phyloP scores from a whole-genome alignment of 2,329 filamentous ascomycete species.

The Claviceps sp. region DNA sequence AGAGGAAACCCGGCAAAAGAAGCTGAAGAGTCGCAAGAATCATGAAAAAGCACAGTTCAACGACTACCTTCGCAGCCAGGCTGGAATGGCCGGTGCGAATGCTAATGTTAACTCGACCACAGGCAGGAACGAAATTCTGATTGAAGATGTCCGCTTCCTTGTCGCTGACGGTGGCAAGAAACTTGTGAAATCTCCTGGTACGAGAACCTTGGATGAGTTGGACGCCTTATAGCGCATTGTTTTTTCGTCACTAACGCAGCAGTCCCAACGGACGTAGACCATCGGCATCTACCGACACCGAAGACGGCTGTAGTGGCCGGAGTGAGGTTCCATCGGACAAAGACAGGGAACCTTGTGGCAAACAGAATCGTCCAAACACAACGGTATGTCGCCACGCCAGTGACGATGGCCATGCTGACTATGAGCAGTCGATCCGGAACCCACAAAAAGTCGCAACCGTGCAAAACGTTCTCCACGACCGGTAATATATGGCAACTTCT shows the following conservation, averaged over 20 bases:
- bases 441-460: conserved; percentile 59
- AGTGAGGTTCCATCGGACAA: conserved; percentile 73
- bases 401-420: conserved; percentile 23
- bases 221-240: neutral
- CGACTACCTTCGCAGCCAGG: conserved; percentile 20
- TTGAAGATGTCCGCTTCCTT: conserved; percentile 61
- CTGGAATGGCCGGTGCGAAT: conserved; percentile 8
- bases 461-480: conserved; percentile 57
- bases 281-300: conserved; percentile 52
- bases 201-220: conserved; percentile 3
- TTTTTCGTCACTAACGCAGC: neutral
- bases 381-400: conserved; percentile 42
- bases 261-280: conserved; percentile 11
- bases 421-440: conserved; percentile 32
- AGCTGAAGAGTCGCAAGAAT: conserved; percentile 37
- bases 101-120: conserved; percentile 13
- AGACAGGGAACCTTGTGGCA: conserved; percentile 75
- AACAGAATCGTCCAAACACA: conserved; percentile 62
- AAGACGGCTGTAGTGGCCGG: conserved; percentile 61
- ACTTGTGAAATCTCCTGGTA: conserved; percentile 60
- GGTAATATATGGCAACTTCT: conserved; percentile 44
- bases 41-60: conserved; percentile 46
- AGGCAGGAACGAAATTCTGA: conserved; percentile 45
- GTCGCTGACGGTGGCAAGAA: conserved; percentile 72
- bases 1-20: conserved; percentile 51